Conservation (phyloP, 2,329 filamentous ascomycete genomes). For the Phialocephala subalpina region DNA sequence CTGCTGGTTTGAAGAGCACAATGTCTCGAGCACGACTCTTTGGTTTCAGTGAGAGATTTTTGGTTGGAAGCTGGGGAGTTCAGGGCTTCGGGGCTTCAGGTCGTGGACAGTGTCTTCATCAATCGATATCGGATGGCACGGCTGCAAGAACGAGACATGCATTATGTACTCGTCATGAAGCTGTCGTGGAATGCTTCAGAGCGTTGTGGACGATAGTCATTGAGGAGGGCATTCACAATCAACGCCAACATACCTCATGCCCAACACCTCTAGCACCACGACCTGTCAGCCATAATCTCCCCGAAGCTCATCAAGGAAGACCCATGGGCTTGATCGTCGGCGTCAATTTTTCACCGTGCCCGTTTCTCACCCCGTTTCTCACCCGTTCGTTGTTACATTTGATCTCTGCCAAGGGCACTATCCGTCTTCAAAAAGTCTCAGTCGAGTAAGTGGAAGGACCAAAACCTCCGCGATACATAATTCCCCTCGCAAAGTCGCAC, state of each 20-base stretch:
- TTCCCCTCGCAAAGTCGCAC: background rate
- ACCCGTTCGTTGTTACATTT: too few relatives aligned
- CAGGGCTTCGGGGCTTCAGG: too few relatives aligned
- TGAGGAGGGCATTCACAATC: background rate
- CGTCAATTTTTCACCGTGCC: background rate
- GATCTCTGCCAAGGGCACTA: background rate
- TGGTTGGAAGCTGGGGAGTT: background rate
- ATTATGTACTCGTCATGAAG: background rate
- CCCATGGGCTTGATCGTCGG: background rate
- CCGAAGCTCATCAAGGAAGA: background rate
- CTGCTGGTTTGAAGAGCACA: background rate
- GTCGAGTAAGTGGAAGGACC: background rate
- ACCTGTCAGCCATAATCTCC: background rate
- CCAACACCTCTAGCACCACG: background rate
- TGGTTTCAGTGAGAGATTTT: too few relatives aligned
- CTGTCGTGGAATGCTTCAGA: background rate
- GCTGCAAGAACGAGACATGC: background rate
- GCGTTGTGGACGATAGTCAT: background rate
- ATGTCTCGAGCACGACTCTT: background rate
- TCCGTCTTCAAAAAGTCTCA: too few relatives aligned
- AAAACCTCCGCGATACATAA: background rate
- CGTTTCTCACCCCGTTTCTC: too few relatives aligned
- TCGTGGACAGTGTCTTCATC: too few relatives aligned
- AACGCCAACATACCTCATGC: background rate
- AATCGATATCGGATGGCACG: background rate